Conservation (phyloP, 139 green algal species). For the Astrephomene gubernaculifera region DNA sequence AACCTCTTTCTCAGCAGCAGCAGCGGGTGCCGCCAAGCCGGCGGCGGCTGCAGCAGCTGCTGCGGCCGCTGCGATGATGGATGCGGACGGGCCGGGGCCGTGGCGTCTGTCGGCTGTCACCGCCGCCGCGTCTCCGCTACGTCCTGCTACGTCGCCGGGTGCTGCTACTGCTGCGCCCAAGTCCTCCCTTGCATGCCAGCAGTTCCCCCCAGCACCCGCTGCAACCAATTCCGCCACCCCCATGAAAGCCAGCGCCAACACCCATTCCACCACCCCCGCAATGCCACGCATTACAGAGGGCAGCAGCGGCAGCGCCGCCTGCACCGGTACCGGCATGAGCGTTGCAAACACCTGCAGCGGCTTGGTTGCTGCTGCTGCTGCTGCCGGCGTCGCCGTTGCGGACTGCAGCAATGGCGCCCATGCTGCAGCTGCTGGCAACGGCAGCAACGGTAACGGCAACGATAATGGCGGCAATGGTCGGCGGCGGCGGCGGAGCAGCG, state of each 20-base stretch:
- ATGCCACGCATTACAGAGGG: slow-evolving; percentile 24
- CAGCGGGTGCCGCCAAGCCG: too few species aligned
- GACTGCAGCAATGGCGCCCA: background rate
- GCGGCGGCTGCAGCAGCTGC: background rate
- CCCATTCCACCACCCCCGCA: too few species aligned
- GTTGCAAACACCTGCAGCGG: background rate
- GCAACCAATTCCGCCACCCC: too few species aligned
- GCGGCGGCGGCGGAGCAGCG: slow-evolving; percentile 19
- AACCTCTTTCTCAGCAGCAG: too few species aligned
- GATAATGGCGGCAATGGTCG: background rate
- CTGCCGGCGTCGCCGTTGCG: background rate
- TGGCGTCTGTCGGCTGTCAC: slow-evolving; percentile 9
- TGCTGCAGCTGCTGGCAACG: background rate
- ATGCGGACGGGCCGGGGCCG: background rate
- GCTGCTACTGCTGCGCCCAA: too few species aligned
- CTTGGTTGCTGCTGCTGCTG: background rate
- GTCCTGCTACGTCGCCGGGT: too few species aligned
- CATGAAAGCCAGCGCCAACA: too few species aligned
- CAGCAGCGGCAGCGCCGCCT: background rate
- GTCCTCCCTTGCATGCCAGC: too few species aligned
- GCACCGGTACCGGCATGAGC: too few species aligned
- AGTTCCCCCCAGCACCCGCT: too few species aligned
- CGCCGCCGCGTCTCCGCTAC: too few species aligned
- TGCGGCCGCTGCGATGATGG: too few species aligned
- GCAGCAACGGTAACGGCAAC: background rate